Evolutionary conservation across 768 basidiomycete species (phyloP).

Genomic region (Rhodotorula sphaerocarpa): DNA sequence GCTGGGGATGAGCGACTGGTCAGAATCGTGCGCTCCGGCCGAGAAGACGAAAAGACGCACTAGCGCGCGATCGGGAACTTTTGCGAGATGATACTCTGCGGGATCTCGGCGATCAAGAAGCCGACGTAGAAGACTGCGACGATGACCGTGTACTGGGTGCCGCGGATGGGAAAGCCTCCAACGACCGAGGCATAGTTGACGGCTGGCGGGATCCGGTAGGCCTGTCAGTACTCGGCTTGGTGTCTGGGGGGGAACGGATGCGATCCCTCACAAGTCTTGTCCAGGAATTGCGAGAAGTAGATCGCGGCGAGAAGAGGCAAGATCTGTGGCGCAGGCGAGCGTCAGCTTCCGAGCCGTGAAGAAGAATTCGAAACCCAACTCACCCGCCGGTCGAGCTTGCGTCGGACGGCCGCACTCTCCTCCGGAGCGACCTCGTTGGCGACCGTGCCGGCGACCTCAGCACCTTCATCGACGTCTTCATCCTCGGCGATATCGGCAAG

Average conservation of each 20-base stretch:
- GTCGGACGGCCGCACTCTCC: slow-evolving; percentile 17
- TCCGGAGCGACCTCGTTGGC: slow-evolving; percentile 5
- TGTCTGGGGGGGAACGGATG: background rate
- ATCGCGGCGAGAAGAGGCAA: slow-evolving; percentile 7
- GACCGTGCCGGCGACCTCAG: slow-evolving; percentile 1
- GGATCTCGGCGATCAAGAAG: slow-evolving; percentile 39
- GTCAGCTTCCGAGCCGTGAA: background rate
- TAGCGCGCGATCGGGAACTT: background rate
- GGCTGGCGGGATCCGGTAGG: slow-evolving; percentile 45
- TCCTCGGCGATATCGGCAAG: slow-evolving; percentile 1
- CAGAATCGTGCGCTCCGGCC: slow-evolving; percentile 47
- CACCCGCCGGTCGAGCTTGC: slow-evolving; percentile 20
- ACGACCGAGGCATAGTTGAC: slow-evolving; percentile 60
- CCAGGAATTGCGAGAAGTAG: slow-evolving; percentile 50
- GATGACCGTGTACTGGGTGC: slow-evolving; percentile 51
- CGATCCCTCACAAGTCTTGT: slow-evolving; percentile 46
- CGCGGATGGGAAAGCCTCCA: slow-evolving; percentile 54
- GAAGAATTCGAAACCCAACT: background rate
- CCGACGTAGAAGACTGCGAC: slow-evolving; percentile 59
- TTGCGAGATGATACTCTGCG: background rate
- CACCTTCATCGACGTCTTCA: slow-evolving; percentile 18
- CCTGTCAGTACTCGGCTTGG: background rate
- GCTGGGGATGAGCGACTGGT: too few species aligned
- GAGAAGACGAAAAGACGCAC: slow-evolving; percentile 41
- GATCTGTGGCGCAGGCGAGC: background rate